phyloP scores from a whole-genome alignment of 129 eudicot genomes.

The Saussurea involucrata region DNA sequence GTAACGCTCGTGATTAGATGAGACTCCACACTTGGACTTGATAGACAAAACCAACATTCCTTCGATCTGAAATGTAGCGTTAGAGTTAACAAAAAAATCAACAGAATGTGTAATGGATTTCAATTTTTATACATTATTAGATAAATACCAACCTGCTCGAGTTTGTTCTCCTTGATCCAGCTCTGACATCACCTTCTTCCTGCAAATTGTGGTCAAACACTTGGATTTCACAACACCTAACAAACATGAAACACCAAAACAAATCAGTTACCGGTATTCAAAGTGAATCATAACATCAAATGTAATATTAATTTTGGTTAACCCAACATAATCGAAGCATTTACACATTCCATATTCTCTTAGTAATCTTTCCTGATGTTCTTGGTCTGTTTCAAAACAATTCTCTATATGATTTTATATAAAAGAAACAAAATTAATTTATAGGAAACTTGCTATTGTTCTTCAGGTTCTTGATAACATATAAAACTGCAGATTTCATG shows the following conservation, averaged over 20 bases:
- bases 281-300: too few relatives aligned
- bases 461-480: background rate
- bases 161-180: slow-evolving; percentile 41
- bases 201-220: slow-evolving; percentile 76
- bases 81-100: background rate
- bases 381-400: background rate
- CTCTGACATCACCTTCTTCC: slow-evolving; percentile 58
- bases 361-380: background rate
- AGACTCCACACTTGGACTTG: slow-evolving; percentile 92
- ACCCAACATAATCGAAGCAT: too few relatives aligned
- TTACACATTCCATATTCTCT: background rate
- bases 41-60: slow-evolving; percentile 99
- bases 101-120: background rate
- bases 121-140: background rate
- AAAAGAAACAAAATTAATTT: background rate
- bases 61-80: slow-evolving; percentile 52
- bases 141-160: slow-evolving; percentile 52
- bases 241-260: too few relatives aligned
- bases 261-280: too few relatives aligned
- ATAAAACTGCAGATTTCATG: background rate
- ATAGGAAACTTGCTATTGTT: background rate
- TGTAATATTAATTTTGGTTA: too few relatives aligned
- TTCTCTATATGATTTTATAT: background rate
- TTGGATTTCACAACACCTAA: too few relatives aligned
- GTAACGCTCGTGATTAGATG: slow-evolving; percentile 72